Percentiles rank a stretch among this genome's conserved stretches.
Evolutionary conservation across 2,329 filamentous ascomycete genomes (phyloP).

Genomic region (Alternaria solani): DNA sequence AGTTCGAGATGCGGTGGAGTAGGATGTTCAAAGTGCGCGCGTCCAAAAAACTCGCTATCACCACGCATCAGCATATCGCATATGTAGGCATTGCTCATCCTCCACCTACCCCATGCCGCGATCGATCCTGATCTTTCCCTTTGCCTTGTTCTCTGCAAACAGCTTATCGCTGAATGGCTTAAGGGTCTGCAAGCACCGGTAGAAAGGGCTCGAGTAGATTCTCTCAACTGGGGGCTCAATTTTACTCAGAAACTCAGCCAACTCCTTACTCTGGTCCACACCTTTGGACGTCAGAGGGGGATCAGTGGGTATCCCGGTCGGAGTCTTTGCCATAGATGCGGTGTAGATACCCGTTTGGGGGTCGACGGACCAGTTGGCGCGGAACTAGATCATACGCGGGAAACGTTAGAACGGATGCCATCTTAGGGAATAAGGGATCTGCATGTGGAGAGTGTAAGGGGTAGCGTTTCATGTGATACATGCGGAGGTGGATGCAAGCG

Average conservation of each 20-base stretch:
- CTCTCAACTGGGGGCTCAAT: constrained; percentile 73
- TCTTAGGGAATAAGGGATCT: constrained; percentile 15
- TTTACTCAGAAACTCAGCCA: constrained; percentile 70
- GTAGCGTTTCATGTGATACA: constrained; percentile 14
- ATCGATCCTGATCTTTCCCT: constrained; percentile 59
- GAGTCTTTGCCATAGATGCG: constrained; percentile 69
- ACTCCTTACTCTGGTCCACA: constrained; percentile 80
- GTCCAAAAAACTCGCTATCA: constrained; percentile 82
- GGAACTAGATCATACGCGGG: constrained; percentile 66
- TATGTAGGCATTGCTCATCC: neutral
- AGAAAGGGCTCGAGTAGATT: constrained; percentile 69
- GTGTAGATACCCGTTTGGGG: constrained; percentile 80
- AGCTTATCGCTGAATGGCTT: constrained; percentile 49
- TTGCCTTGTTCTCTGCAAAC: constrained; percentile 38
- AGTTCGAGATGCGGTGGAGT: constrained; percentile 70
- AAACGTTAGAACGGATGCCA: constrained; percentile 30
- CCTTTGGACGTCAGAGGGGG: constrained; percentile 88
- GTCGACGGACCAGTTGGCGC: constrained; percentile 88
- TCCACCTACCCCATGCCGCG: constrained; percentile 60
- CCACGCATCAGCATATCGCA: neutral
- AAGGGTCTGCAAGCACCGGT: constrained; percentile 51
- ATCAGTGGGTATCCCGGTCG: constrained; percentile 88
- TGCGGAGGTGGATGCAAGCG: constrained; percentile 9
- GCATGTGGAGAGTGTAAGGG: neutral
- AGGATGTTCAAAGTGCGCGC: constrained; percentile 85